These are phyloP conservation scores for Trametes hirsuta DNA, from an alignment of 1,284 basidiomycete genomes.

Conservation along the genomic window DNA sequence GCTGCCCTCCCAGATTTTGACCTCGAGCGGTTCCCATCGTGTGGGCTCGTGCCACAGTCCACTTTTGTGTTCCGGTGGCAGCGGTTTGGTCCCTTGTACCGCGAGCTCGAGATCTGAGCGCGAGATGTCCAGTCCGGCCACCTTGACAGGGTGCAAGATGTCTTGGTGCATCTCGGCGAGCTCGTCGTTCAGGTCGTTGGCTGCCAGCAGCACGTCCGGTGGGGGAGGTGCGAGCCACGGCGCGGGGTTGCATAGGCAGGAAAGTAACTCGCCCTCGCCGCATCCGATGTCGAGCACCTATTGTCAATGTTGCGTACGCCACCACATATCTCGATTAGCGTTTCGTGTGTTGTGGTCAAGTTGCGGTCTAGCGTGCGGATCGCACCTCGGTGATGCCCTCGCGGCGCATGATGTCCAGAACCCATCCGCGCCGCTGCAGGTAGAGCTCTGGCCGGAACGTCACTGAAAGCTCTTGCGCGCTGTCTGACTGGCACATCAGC, in stretches of 20 bases:
- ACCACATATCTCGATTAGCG: not conserved
- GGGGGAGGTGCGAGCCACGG: conserved; percentile 53
- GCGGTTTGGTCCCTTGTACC: conserved; percentile 45
- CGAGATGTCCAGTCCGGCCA: conserved; percentile 75
- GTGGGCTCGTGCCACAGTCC: conserved; percentile 20
- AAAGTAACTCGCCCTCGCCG: conserved; percentile 76
- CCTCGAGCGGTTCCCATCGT: conserved; percentile 78
- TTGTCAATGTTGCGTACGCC: not conserved
- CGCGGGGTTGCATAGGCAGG: conserved; percentile 70
- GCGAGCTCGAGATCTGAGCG: conserved; percentile 55
- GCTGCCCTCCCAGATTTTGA: conserved; percentile 83
- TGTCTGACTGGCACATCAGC: conserved; percentile 12
- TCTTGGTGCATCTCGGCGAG: conserved; percentile 12
- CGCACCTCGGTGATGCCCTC: conserved; percentile 63
- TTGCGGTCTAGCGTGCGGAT: not conserved
- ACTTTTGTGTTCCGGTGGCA: conserved; percentile 17
- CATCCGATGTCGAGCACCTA: conserved; percentile 83
- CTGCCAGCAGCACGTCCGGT: conserved; percentile 5
- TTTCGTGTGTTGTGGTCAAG: not conserved
- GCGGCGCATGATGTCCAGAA: conserved; percentile 62
- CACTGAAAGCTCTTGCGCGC: conserved; percentile 49
- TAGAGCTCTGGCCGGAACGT: conserved; percentile 75
- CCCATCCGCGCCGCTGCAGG: conserved; percentile 73
- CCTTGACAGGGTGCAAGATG: conserved; percentile 53
- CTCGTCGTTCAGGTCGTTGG: not conserved